phyloP scores from a whole-genome alignment of 345 rosid species.

The Gossypium longicalyx region DNA sequence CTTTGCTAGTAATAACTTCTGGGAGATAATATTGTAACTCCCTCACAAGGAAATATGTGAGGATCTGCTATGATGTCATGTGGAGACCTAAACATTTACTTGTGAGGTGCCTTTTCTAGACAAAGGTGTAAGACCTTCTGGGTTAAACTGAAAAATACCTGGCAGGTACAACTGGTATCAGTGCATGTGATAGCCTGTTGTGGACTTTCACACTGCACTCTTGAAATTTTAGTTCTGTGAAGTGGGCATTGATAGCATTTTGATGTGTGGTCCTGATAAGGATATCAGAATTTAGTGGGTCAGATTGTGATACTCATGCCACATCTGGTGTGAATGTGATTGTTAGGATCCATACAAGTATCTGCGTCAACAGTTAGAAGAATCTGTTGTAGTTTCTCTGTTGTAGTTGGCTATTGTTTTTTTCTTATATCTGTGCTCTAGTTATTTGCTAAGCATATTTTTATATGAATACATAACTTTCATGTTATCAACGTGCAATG shows the following conservation, averaged over 20 bases:
- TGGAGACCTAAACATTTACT: not conserved
- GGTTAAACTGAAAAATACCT: not conserved
- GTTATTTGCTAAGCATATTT: not conserved
- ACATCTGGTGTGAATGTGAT: not conserved
- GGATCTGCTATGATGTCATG: not conserved
- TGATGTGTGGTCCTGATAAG: not conserved
- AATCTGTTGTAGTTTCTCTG: not conserved
- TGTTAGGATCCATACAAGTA: not conserved
- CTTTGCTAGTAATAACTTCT: not conserved
- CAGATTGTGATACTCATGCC: not conserved
- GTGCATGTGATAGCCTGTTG: not conserved
- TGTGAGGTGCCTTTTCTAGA: not conserved
- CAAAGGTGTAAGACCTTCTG: not conserved
- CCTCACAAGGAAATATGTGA: not conserved
- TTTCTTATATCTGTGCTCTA: constrained; percentile 18
- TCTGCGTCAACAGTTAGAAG: not conserved
- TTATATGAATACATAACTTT: not conserved
- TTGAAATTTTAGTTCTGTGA: not conserved
- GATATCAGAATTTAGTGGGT: not conserved
- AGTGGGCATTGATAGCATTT: not conserved
- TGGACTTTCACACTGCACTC: not conserved
- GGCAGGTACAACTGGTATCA: not conserved
- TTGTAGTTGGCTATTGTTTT: not conserved
- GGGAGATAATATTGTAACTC: not conserved
- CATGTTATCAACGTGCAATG: not conserved